Evolutionary conservation across 352 stramenopile genomes (phyloP), one percentile per base, ranked within the genome.

Genomic region (Pythium sp.): DNA sequence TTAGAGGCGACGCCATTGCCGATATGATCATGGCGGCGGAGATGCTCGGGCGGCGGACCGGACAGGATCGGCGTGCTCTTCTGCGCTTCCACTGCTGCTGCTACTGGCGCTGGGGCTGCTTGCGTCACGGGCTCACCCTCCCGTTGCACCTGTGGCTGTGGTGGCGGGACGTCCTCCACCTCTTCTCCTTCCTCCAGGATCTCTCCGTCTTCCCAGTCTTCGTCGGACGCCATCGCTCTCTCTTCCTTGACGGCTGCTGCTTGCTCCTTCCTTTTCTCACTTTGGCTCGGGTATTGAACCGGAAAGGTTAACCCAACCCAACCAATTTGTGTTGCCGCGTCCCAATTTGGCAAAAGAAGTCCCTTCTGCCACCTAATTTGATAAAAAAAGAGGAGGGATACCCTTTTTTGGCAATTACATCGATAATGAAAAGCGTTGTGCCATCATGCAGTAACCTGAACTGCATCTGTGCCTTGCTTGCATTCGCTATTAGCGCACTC

Each of bases 121-220:
- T 55, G 49, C 41, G 57, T 26, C 30, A 69, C 49, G 24, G 15
- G 62, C 9, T 61, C 32, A 18, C 53, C 76, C 57, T 47, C 8
- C 74, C 62, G 15, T 62, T 71, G 47, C 69, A 68, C 0, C 30
- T 68, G 64, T 73, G 65, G 24, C 72, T 78, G 26, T 56, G 62
- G 38, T 18, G 54, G 32, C 8, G 68, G 5, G 2, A 47, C 14
- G 30, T 63, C 58, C 63, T 76, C 63, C 20, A 66, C 58, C 64
- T 87, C 81, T 56, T 89, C 75, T 62, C 80, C 82, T 65, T 90
- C 84, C 69, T 92, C 82, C 22, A 89, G 68, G 63, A 92, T 88
- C 73, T 92, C 84, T 62, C 84, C 84, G 38, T 92, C 84, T 78
- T 92, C 84, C 66, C 82, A 89, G 57, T 89, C 79, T 34, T 71